Evolutionary conservation across 2,329 filamentous ascomycete genomes (phyloP).

Genomic region (Xylaria sp.): DNA sequence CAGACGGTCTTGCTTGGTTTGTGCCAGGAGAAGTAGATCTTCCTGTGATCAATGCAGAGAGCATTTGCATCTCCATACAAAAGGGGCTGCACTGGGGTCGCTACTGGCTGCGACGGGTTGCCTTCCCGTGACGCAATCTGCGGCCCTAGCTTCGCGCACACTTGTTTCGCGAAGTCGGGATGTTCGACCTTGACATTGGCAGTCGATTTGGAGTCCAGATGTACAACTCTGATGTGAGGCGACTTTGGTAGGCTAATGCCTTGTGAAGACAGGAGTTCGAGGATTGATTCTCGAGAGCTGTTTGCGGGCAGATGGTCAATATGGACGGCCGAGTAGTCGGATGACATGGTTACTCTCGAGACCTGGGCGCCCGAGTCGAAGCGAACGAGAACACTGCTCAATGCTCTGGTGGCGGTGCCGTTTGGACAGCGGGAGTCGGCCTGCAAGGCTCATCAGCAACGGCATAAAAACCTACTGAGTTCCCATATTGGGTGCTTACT

Average conservation of each 20-base stretch:
- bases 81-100: conserved; percentile 18
- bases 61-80: conserved; percentile 45
- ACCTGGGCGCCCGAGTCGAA: conserved; percentile 51
- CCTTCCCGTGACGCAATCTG: conserved; percentile 3
- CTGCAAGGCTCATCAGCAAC: too few species aligned
- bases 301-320: conserved; percentile 47
- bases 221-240: too few species aligned
- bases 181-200: too few species aligned
- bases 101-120: neutral
- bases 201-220: too few species aligned
- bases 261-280: too few species aligned
- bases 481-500: too few species aligned
- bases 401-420: conserved; percentile 23
- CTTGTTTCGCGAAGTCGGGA: too few species aligned
- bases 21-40: conserved; percentile 54
- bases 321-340: conserved; percentile 54
- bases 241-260: too few species aligned
- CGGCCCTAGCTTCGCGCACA: conserved; percentile 32
- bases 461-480: too few species aligned
- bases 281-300: too few species aligned
- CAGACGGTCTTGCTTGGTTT: conserved; percentile 46
- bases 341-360: conserved; percentile 47
- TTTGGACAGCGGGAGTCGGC: too few species aligned
- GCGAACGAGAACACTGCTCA: conserved; percentile 46
- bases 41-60: conserved; percentile 51